Conservation (phyloP, 2,329 filamentous ascomycete genomes). For the Botrytis cinerea region DNA sequence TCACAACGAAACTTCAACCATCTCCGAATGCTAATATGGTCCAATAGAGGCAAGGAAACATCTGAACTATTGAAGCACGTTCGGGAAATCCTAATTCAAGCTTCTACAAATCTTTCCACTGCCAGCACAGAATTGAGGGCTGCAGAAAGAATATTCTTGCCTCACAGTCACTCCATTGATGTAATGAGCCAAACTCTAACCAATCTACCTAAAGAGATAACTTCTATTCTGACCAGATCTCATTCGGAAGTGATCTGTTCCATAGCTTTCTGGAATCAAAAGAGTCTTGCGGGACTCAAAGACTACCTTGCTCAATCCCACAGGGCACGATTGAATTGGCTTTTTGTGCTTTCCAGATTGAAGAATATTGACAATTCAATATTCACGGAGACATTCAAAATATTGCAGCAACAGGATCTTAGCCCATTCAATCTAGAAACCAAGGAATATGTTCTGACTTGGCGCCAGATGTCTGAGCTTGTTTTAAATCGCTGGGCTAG, state of each 20-base stretch:
- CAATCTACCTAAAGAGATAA: slow-evolving; percentile 20
- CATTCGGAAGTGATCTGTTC: slow-evolving; percentile 12
- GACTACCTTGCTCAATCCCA: slow-evolving; percentile 12
- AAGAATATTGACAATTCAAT: slow-evolving; percentile 22
- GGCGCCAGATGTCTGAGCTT: slow-evolving; percentile 20
- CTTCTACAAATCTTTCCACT: neutral
- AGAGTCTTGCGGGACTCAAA: neutral
- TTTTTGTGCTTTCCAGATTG: slow-evolving; percentile 30
- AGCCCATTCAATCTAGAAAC: neutral
- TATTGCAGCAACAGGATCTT: slow-evolving; percentile 1
- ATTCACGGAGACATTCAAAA: slow-evolving; percentile 26
- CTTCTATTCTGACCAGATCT: slow-evolving; percentile 18
- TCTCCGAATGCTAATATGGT: slow-evolving; percentile 1
- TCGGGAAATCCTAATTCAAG: neutral
- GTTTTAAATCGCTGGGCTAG: slow-evolving; percentile 34
- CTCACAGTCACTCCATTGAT: slow-evolving; percentile 22
- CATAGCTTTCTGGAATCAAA: neutral
- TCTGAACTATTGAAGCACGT: neutral
- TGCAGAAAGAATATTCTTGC: slow-evolving; percentile 19
- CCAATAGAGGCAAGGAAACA: neutral
- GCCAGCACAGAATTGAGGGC: slow-evolving; percentile 12
- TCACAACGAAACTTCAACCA: neutral
- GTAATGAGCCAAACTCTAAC: slow-evolving; percentile 29
- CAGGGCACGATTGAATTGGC: slow-evolving; percentile 27
- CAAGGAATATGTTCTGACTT: slow-evolving; percentile 11